Percentiles rank a stretch among this genome's conserved stretches.
Conservation (phyloP, 768 basidiomycete genomes). For the Arthromyces matolae region DNA sequence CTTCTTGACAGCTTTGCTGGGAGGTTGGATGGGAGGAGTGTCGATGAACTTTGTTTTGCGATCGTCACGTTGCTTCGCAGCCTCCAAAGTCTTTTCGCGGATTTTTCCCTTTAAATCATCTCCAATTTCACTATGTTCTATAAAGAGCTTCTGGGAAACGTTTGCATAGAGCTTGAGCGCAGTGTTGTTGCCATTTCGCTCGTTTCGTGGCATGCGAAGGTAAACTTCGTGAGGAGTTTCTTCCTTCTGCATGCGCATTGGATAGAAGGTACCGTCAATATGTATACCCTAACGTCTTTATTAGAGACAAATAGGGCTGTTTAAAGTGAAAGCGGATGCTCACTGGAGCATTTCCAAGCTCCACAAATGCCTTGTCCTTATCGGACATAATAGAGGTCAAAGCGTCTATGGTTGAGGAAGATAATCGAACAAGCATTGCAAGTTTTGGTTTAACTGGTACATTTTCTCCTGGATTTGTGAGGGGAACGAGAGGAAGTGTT, state of each 20-base stretch:
- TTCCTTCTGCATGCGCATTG: constrained; percentile 54
- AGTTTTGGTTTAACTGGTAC: constrained; percentile 60
- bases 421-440: constrained; percentile 75
- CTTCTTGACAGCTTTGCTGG: constrained; percentile 32
- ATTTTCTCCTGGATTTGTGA: constrained; percentile 51
- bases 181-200: too few relatives aligned
- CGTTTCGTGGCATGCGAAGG: constrained; percentile 42
- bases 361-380: constrained; percentile 47
- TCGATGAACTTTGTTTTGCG: constrained; percentile 50
- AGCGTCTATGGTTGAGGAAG: constrained; percentile 67
- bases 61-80: constrained; percentile 37
- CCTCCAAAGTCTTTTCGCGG: constrained; percentile 43
- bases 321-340: too few relatives aligned
- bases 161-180: constrained; percentile 70
- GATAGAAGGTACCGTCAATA: constrained; percentile 62
- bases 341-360: constrained; percentile 61
- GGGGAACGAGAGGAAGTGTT: constrained; percentile 56
- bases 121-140: constrained; percentile 55
- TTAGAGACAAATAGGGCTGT: too few relatives aligned
- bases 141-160: constrained; percentile 67
- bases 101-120: constrained; percentile 40
- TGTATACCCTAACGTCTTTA: constrained; percentile 57
- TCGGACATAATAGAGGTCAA: constrained; percentile 43
- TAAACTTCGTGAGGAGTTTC: constrained; percentile 67
- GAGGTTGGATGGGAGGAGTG: constrained; percentile 37